phyloP scores from a whole-genome alignment of 148 eudicot genomes.

The Talinum fruticosum region DNA sequence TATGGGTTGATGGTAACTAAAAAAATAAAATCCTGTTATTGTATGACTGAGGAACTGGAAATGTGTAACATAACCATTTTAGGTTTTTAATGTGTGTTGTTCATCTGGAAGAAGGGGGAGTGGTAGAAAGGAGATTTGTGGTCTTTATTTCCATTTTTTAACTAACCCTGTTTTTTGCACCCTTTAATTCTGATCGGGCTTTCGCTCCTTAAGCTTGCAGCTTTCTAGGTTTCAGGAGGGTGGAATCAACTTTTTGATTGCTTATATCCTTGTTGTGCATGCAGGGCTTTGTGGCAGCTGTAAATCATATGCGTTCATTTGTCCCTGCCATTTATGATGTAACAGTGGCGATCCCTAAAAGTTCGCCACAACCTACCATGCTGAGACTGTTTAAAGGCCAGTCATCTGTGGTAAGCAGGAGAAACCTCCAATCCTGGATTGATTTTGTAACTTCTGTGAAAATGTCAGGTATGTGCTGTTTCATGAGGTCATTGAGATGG shows the following conservation, averaged over 20 bases:
- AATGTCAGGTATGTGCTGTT: neutral
- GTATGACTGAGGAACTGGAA: neutral
- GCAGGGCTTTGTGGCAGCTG: constrained; percentile 94
- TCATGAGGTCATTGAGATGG: neutral
- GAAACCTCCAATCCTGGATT: neutral
- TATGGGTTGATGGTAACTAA: neutral
- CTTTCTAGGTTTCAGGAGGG: neutral
- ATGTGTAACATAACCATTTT: neutral
- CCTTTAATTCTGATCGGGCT: neutral
- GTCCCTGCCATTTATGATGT: constrained; percentile 87
- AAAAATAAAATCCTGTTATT: neutral
- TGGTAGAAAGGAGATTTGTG: too few species aligned
- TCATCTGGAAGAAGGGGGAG: neutral
- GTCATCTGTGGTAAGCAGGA: constrained; percentile 75
- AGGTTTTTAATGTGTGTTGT: neutral
- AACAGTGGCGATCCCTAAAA: constrained; percentile 76
- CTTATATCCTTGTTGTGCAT: constrained; percentile 14
- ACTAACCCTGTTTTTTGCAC: neutral
- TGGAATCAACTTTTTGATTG: neutral
- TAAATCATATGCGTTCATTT: constrained; percentile 81
- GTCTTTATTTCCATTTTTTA: too few species aligned
- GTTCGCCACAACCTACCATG: constrained; percentile 79
- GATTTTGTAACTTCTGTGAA: neutral
- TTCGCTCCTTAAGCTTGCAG: constrained; percentile 5
- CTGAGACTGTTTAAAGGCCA: constrained; percentile 82